phyloP scores from a whole-genome alignment of 108 stramenopile genomes.

The Nitzschia sp. region DNA sequence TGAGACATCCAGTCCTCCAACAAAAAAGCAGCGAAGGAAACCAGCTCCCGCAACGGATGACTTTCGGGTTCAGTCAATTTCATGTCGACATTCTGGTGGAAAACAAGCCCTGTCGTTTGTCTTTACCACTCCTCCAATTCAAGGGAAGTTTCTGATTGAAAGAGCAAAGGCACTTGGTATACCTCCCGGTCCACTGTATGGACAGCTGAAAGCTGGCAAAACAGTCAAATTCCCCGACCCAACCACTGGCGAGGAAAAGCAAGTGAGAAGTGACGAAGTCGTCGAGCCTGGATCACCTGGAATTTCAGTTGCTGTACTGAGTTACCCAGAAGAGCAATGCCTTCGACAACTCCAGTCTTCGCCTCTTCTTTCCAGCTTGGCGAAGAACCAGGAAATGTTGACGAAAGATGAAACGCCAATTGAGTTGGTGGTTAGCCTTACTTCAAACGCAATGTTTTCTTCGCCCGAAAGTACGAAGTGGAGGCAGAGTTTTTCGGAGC shows the following conservation, averaged over 20 bases:
- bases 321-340: conserved; percentile 38
- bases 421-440: conserved; percentile 72
- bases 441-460: conserved; percentile 46
- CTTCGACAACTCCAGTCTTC: conserved; percentile 36
- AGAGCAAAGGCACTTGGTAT: conserved; percentile 73
- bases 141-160: conserved; percentile 75
- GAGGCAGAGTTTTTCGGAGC: conserved; percentile 43
- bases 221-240: conserved; percentile 65
- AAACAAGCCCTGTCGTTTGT: conserved; percentile 57
- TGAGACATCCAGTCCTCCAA: conserved; percentile 38
- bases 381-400: not conserved
- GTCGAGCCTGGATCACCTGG: conserved; percentile 64
- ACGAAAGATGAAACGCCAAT: conserved; percentile 10
- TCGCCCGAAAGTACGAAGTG: conserved; percentile 41
- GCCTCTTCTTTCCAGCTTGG: conserved; percentile 24
- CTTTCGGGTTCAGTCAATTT: conserved; percentile 33
- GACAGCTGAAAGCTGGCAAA: conserved; percentile 77
- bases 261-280: conserved; percentile 63
- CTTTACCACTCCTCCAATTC: conserved; percentile 65
- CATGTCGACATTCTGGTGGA: not conserved
- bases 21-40: conserved; percentile 20
- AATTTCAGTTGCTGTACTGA: conserved; percentile 59
- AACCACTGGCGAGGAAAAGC: not conserved
- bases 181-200: conserved; percentile 81
- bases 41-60: conserved; percentile 19